Conservation (phyloP, 2,329 filamentous ascomycete species). For the Colletotrichum plurivorum region DNA sequence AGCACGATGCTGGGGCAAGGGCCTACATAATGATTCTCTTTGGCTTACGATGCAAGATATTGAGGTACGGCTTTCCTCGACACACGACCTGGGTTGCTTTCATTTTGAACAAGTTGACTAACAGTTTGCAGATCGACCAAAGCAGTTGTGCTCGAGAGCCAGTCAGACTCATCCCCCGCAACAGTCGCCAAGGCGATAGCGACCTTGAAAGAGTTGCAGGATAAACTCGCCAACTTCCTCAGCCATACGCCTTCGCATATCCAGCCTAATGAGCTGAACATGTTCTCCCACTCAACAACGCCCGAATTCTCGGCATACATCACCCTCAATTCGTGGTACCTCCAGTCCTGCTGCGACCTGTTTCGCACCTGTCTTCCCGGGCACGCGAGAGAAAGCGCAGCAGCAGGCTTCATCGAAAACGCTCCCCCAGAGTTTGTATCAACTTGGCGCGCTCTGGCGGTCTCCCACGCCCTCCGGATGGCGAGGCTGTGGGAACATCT, state of each 20-base stretch:
- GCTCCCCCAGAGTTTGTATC: conserved; percentile 6
- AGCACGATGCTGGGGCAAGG: conserved; percentile 8
- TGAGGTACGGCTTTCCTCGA: neutral
- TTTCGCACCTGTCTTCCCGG: conserved; percentile 22
- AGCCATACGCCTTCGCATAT: conserved; percentile 14
- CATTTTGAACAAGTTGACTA: neutral
- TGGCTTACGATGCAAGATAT: conserved; percentile 8
- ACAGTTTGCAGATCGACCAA: conserved; percentile 14
- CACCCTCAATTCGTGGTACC: conserved; percentile 32
- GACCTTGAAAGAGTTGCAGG: neutral
- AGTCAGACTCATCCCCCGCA: neutral
- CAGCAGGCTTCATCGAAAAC: conserved; percentile 6
- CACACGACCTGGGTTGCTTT: neutral
- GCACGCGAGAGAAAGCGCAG: conserved; percentile 8
- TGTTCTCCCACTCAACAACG: conserved; percentile 28
- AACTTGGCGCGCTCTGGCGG: conserved; percentile 1
- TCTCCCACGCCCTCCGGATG: conserved; percentile 25
- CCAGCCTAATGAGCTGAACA: conserved; percentile 16
- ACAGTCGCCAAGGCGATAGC: conserved; percentile 3
- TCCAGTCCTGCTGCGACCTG: conserved; percentile 23
- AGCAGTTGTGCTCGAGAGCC: conserved; percentile 13
- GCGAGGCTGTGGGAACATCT: conserved; percentile 28
- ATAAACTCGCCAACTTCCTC: conserved; percentile 8
- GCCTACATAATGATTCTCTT: conserved; percentile 19
- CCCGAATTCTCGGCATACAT: conserved; percentile 26